phyloP scores from a whole-genome alignment of 1,139 yeast genomes.

The Lodderomyces orthopsilosis region DNA sequence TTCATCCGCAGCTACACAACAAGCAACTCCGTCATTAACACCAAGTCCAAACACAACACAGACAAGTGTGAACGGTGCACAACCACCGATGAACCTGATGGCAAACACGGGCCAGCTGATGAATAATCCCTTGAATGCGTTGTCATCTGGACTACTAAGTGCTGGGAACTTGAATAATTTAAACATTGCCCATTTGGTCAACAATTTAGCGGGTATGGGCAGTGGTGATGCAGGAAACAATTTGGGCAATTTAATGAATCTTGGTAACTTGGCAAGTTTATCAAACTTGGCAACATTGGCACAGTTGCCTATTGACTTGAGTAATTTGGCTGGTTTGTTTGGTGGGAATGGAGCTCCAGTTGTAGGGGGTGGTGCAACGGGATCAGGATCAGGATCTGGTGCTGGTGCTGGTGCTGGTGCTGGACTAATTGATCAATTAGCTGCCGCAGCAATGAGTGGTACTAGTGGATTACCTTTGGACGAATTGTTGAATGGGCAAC shows the following conservation, averaged over 20 bases:
- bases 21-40: constrained; percentile 21
- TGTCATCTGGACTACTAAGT: constrained; percentile 23
- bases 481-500: neutral
- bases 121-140: constrained; percentile 14
- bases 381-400: no score
- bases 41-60: constrained; percentile 16
- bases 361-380: constrained; percentile 6
- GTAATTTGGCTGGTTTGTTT: constrained; percentile 32
- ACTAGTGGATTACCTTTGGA: neutral
- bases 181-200: constrained; percentile 44
- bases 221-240: constrained; percentile 20
- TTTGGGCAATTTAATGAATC: constrained; percentile 26
- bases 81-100: neutral
- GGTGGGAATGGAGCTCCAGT: constrained; percentile 14
- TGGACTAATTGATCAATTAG: constrained; percentile 4
- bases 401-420: neutral
- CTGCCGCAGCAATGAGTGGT: constrained; percentile 1
- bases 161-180: constrained; percentile 48
- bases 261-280: constrained; percentile 41
- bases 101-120: constrained; percentile 8
- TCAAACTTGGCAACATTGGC: constrained; percentile 45
- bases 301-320: constrained; percentile 42
- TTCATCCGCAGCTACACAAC: constrained; percentile 14
- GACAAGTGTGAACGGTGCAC: neutral
- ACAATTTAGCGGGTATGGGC: constrained; percentile 34